A percentile compares a stretch with the other conserved stretches of the same genome.
These are phyloP conservation scores for Willaertia magna DNA, from an alignment of 208 protist genomes.

Conservation along the genomic window DNA sequence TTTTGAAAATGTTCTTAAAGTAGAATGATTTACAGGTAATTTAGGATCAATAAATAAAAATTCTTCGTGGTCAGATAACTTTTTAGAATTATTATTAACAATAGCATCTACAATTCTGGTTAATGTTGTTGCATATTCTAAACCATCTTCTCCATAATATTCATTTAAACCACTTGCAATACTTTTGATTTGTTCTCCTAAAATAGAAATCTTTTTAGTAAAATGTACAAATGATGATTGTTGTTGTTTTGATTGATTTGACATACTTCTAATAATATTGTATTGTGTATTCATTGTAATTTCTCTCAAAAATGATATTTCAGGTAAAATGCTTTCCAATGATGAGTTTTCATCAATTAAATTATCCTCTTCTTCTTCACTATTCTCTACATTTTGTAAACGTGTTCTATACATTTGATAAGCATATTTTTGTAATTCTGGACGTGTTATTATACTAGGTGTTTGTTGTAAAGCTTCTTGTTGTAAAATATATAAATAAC, in stretches of 20 bases:
- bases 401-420: not conserved
- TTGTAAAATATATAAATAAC: slow-evolving; percentile 28
- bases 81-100: not conserved
- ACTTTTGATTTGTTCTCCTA: not conserved
- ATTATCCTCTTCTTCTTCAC: not conserved
- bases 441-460: not conserved
- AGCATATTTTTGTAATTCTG: not conserved
- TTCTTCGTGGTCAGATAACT: not conserved
- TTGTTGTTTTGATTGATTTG: not conserved
- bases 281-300: not conserved
- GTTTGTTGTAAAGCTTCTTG: not conserved
- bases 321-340: not conserved
- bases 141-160: not conserved
- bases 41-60: not conserved
- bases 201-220: not conserved
- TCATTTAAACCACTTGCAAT: not conserved
- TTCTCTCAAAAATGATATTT: not conserved
- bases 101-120: not conserved
- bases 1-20: not conserved
- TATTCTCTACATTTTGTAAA: too few species aligned
- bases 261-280: not conserved
- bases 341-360: not conserved
- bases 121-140: not conserved
- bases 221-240: not conserved
- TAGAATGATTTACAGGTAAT: not conserved